Evolutionary conservation across 345 rosid genomes (phyloP), one percentile per base, ranked within the genome.

Genomic region (Limnanthes douglasii): DNA sequence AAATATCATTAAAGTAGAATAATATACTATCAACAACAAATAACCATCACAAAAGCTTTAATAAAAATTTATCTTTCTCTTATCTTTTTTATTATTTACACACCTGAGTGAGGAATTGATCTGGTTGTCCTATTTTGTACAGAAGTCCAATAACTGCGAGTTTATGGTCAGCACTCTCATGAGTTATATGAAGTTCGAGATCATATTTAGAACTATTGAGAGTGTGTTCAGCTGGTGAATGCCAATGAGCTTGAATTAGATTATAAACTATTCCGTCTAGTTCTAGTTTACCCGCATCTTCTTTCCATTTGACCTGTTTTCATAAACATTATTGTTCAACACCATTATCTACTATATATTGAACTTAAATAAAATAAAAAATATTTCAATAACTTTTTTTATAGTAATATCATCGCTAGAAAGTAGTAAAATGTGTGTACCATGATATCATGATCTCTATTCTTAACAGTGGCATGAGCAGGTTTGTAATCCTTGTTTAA

Each of bases 311-410:
- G 1, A 69, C 95, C 77, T 69, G 21, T 65, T 21, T 30, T 79
- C 77, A 35, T 76, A 53, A 39, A 80, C 13, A 4, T 65, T 58
- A 30, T 85, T 88, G 43, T 79, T 85, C 4, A 93, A 62, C 0
- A 90, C 81, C 4, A 75, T 34, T 53, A 76, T 88, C 90, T 85
- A 80, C 31, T 80, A n/a, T 85, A 8, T 68, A 65, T 10, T 77
- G 82, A 5, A 31, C 3, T 59, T 67, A n/a, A n/a, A n/a, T n/a
- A n/a, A n/a, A n/a, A n/a, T n/a, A n/a, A n/a, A n/a, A n/a, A n/a
- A n/a, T n/a, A n/a, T 95, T 88, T 78, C 1, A 5, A 22, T 8
- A 86, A 64, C 88, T 86, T n/a, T n/a, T 46, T 3, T 24, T 1
- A 25, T 34, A 13, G 30, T 4, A 38, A 5, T 10, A 26, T 0